Base-by-base conservation (phyloP, 1,284 basidiomycete genomes). In the Irpex sp. region DNA sequence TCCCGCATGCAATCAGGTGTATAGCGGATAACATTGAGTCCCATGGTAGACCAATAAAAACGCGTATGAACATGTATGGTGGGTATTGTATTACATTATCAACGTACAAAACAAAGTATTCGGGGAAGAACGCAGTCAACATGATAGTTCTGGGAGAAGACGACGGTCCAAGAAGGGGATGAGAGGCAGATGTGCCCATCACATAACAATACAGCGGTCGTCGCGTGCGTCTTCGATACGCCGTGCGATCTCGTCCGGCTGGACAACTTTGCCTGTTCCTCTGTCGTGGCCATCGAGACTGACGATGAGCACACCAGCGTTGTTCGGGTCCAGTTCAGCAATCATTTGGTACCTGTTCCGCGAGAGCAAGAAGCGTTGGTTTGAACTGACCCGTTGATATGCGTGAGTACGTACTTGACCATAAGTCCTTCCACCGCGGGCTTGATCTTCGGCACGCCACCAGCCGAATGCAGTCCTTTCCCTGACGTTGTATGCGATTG, bases 361-460 rank as follows among this genome's bases (percentile, higher is more conserved):
- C 55, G 44, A 8, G 38, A 19, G 48, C 47, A 26, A 59, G 48
- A 63, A 57, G 54, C 8, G 64, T 52, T 52, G 51, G 36, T 55
- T 21, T 52, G 11, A 9, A 37, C 3, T 2, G 0, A 26, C 26
- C 26, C 26, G 3, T 0, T 4, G 4, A 26, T 26, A 26, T 26
- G 26, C 3, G 52, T 62, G 49, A 38, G 47, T 8, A 73, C 82
- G 48, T 68, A 92, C 90, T 91, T 92, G 65, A 83, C 81, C 86
- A 96, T 93, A 62, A 98, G 78, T 58, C 92, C 88, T 74, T 93
- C 92, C 57, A 99, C 91, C 3, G 96, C 96, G 19, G 97, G 97
- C 73, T 93, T 96, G 74, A 98, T 86, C 78, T 97, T 97, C 1
- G 93, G 90, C 11, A 87, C 82, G 61, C 91, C 89, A 34, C 87